Percentiles rank a stretch among this genome's conserved stretches.
Evolutionary conservation across 257 asterid genomes (phyloP).

Genomic region (Solanum raphanifolium): DNA sequence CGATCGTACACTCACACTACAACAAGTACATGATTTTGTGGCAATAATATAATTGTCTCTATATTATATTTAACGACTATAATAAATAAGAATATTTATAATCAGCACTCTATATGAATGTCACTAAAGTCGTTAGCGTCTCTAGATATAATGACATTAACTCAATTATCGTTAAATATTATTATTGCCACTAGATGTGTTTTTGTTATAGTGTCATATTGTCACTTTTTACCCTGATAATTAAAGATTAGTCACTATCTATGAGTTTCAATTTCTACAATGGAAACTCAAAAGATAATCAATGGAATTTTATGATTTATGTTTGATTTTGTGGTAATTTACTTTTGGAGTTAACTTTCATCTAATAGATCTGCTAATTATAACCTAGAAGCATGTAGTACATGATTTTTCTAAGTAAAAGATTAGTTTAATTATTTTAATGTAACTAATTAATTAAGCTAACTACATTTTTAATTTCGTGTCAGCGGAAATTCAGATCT

Average conservation of each 20-base stretch:
- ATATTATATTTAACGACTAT: too few species aligned
- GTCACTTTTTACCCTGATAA: neutral
- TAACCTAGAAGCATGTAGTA: neutral
- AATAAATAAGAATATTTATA: too few species aligned
- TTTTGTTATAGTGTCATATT: neutral
- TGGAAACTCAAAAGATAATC: neutral
- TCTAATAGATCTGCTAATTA: neutral
- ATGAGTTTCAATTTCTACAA: neutral
- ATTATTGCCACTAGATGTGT: neutral
- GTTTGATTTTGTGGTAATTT: neutral
- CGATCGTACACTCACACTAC: neutral
- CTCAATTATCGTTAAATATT: neutral
- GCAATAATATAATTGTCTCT: too few species aligned
- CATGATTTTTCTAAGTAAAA: neutral
- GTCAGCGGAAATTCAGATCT: neutral
- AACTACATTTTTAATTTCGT: neutral
- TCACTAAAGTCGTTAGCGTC: too few species aligned
- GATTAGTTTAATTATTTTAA: neutral
- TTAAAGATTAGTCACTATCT: neutral
- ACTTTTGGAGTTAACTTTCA: neutral
- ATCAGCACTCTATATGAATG: neutral
- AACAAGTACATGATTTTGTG: neutral
- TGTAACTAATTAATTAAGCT: neutral
- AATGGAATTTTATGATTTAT: neutral
- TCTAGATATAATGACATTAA: rapidly evolving